These are phyloP conservation scores for Hypoxylon crocopeplum DNA, from an alignment of 495 filamentous ascomycete species.

Conservation along the genomic window DNA sequence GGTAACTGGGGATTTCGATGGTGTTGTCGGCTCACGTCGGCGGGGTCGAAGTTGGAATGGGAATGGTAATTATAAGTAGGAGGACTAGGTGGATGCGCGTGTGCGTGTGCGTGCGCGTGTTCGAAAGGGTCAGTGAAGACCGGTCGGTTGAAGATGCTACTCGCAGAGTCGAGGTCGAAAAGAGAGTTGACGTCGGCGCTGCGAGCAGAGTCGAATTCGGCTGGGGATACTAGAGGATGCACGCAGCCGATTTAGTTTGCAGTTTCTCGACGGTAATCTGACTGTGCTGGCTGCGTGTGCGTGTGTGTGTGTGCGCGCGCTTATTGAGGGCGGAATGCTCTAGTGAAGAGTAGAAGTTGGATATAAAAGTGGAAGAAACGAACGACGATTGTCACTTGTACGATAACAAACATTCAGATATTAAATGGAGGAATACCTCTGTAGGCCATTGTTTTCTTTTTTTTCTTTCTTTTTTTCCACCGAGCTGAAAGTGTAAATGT, in stretches of 20 bases:
- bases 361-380: background rate
- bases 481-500: too few relatives aligned
- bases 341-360: background rate
- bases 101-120: too few relatives aligned
- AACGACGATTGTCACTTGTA: background rate
- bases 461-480: background rate
- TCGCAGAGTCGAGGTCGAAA: background rate
- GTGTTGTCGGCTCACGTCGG: background rate
- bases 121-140: background rate
- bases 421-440: constrained; percentile 25
- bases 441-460: constrained; percentile 26
- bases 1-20: constrained; percentile 6
- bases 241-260: constrained; percentile 17
- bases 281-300: background rate
- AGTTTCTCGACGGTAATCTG: background rate
- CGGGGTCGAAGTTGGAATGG: background rate
- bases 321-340: too few relatives aligned
- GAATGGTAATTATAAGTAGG: background rate
- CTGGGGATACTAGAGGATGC: constrained; percentile 23
- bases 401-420: background rate
- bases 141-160: background rate
- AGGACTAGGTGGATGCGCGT: too few relatives aligned
- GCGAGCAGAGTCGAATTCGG: constrained; percentile 13
- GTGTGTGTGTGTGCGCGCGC: too few relatives aligned
- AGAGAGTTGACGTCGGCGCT: constrained; percentile 6